Conservation (phyloP, 2,329 filamentous ascomycete genomes). For the Hypoxylon sp. region DNA sequence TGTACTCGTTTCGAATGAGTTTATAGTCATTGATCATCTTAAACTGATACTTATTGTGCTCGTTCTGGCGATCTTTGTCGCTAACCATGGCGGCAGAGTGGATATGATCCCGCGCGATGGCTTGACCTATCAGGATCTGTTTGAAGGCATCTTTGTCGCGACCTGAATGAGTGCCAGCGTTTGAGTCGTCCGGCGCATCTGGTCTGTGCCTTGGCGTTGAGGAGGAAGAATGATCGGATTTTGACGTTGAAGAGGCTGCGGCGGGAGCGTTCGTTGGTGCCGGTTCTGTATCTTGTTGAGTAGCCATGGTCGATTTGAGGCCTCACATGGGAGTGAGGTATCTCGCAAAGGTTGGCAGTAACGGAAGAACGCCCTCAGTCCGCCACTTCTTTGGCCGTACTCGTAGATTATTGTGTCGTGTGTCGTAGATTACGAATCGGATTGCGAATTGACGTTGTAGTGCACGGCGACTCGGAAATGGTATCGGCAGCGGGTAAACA, state of each 20-base stretch:
- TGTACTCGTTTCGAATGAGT: constrained; percentile 66
- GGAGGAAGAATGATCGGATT: constrained; percentile 49
- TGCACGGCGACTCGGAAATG: constrained; percentile 3
- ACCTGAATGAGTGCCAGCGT: constrained; percentile 49
- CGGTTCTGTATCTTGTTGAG: constrained; percentile 49
- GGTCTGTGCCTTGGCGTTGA: constrained; percentile 51
- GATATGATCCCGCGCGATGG: constrained; percentile 66
- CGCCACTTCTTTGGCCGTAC: constrained; percentile 3
- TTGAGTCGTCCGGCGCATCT: constrained; percentile 51
- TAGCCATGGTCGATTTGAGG: constrained; percentile 46
- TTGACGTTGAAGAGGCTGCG: constrained; percentile 45
- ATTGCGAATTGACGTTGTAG: constrained; percentile 32
- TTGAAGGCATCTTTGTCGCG: constrained; percentile 70
- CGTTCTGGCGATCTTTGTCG: constrained; percentile 65
- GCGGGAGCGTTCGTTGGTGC: constrained; percentile 44
- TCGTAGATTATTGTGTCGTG: background rate
- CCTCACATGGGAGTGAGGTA: constrained; percentile 40
- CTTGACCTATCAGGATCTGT: constrained; percentile 66
- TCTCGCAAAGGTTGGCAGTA: constrained; percentile 26
- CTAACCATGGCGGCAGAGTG: constrained; percentile 65
- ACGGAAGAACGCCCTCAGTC: constrained; percentile 18
- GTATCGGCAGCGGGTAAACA: constrained; percentile 6
- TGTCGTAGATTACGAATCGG: constrained; percentile 16
- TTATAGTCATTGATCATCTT: constrained; percentile 79
- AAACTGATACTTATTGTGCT: constrained; percentile 72